Evolutionary conservation across 257 asterid genomes (phyloP).

Genomic region (Lithospermum erythrorhizon): DNA sequence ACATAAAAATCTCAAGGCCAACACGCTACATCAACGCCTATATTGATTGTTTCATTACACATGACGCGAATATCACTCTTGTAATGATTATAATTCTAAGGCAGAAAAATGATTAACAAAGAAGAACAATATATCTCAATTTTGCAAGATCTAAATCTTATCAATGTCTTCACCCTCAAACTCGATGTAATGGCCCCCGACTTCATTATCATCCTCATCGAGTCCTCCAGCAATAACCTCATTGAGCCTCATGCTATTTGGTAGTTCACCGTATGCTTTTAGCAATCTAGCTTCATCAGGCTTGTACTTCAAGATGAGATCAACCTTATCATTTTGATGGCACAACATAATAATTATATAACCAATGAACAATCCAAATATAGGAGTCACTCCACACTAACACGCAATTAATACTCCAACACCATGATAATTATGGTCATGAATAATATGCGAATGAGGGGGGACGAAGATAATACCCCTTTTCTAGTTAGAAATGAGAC

Average conservation of each 20-base stretch:
- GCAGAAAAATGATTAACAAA: conserved; percentile 6
- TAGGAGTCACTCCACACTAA: too few relatives aligned
- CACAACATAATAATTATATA: too few relatives aligned
- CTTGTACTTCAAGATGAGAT: conserved; percentile 81
- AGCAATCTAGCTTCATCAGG: conserved; percentile 83
- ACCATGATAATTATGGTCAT: too few relatives aligned
- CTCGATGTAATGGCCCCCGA: conserved; percentile 54
- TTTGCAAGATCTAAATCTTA: conserved; percentile 42
- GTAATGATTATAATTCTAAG: not conserved
- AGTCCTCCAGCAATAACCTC: conserved; percentile 59
- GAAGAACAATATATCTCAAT: conserved; percentile 6
- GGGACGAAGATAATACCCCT: too few relatives aligned
- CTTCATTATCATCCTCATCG: conserved; percentile 66
- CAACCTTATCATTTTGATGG: conserved; percentile 84
- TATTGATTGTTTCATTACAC: conserved; percentile 3
- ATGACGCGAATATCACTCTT: conserved; percentile 10
- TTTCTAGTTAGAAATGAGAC: too few relatives aligned
- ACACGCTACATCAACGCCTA: too few relatives aligned
- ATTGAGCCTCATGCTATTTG: conserved; percentile 70
- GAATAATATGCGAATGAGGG: too few relatives aligned
- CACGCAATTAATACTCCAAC: too few relatives aligned
- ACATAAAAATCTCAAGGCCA: too few relatives aligned
- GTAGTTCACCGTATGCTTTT: conserved; percentile 95
- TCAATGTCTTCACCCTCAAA: conserved; percentile 89
- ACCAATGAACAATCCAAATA: too few relatives aligned